Percentiles rank a stretch among this genome's conserved stretches.
These are phyloP conservation scores for Phanerodontia chrysosporium DNA, from an alignment of 768 basidiomycete species.

Conservation along the genomic window DNA sequence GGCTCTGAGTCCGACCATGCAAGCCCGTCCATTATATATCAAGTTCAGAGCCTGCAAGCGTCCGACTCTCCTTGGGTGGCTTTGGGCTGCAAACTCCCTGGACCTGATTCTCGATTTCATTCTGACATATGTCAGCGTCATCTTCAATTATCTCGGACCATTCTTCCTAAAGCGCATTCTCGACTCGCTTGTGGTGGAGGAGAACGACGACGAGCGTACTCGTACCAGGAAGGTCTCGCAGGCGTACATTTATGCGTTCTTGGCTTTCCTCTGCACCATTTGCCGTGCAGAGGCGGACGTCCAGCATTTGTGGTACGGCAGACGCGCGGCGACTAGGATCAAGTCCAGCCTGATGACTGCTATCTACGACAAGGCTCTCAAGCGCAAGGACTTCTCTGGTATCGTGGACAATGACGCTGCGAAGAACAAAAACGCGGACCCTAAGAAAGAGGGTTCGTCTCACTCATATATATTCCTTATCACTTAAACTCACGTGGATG, in stretches of 20 bases:
- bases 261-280: slow-evolving; percentile 62
- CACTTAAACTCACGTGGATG: too few relatives aligned
- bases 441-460: slow-evolving; percentile 2
- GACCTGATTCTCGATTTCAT: slow-evolving; percentile 57
- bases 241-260: slow-evolving; percentile 77
- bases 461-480: neutral
- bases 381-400: slow-evolving; percentile 80
- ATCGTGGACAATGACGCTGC: slow-evolving; percentile 51
- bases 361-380: slow-evolving; percentile 86
- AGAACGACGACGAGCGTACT: slow-evolving; percentile 18
- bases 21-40: slow-evolving; percentile 59
- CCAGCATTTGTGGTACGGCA: slow-evolving; percentile 76
- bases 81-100: slow-evolving; percentile 42
- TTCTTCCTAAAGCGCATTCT: slow-evolving; percentile 82
- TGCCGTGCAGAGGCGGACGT: slow-evolving; percentile 65
- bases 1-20: slow-evolving; percentile 62
- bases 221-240: slow-evolving; percentile 38
- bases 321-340: slow-evolving; percentile 70
- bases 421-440: slow-evolving; percentile 34
- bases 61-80: slow-evolving; percentile 38
- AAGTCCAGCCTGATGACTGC: slow-evolving; percentile 78
- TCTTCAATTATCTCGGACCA: slow-evolving; percentile 77
- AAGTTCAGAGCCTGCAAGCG: slow-evolving; percentile 35
- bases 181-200: slow-evolving; percentile 41
- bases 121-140: slow-evolving; percentile 64